These are phyloP conservation scores for Sporothrix variecibatus DNA, from an alignment of 2,329 filamentous ascomycete species.

Conservation along the genomic window DNA sequence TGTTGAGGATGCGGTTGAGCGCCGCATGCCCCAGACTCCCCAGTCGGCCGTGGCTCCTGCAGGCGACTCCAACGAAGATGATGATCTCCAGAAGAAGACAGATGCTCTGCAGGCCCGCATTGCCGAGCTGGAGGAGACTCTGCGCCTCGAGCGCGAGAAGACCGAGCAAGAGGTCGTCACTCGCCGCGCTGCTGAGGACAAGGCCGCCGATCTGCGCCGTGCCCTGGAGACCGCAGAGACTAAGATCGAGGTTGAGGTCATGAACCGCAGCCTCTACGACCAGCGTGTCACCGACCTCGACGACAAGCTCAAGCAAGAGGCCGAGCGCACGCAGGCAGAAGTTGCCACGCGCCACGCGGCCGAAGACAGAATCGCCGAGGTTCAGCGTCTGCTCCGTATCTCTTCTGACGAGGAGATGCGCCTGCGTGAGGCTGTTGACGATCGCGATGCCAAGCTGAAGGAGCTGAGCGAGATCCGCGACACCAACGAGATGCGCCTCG, in stretches of 20 bases:
- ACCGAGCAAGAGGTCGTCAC: constrained; percentile 52
- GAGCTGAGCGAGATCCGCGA: constrained; percentile 56
- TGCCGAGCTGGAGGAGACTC: constrained; percentile 59
- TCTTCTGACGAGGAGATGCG: constrained; percentile 73
- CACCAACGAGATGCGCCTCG: constrained; percentile 61
- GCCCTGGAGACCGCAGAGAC: constrained; percentile 60
- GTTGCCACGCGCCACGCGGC: constrained; percentile 63
- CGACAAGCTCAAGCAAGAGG: constrained; percentile 64
- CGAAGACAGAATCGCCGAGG: constrained; percentile 71
- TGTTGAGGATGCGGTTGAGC: constrained; percentile 64
- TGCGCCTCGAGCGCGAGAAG: constrained; percentile 51
- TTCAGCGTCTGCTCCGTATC: constrained; percentile 68
- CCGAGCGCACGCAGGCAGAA: constrained; percentile 66
- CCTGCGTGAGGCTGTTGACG: constrained; percentile 66
- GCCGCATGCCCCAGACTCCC: constrained; percentile 55
- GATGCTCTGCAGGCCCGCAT: constrained; percentile 63
- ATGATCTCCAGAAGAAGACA: constrained; percentile 54
- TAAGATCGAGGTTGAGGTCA: constrained; percentile 61
- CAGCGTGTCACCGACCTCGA: constrained; percentile 69
- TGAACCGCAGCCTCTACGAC: constrained; percentile 60
- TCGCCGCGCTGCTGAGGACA: constrained; percentile 56
- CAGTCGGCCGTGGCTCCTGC: constrained; percentile 36
- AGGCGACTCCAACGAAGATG: constrained; percentile 45
- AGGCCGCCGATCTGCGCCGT: constrained; percentile 54
- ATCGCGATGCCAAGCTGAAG: constrained; percentile 68